Percentiles rank a stretch among this genome's conserved stretches.
Evolutionary conservation across 371 early-diverging fungal species (phyloP).

Genomic region (Apophysomyces trapeziformis): DNA sequence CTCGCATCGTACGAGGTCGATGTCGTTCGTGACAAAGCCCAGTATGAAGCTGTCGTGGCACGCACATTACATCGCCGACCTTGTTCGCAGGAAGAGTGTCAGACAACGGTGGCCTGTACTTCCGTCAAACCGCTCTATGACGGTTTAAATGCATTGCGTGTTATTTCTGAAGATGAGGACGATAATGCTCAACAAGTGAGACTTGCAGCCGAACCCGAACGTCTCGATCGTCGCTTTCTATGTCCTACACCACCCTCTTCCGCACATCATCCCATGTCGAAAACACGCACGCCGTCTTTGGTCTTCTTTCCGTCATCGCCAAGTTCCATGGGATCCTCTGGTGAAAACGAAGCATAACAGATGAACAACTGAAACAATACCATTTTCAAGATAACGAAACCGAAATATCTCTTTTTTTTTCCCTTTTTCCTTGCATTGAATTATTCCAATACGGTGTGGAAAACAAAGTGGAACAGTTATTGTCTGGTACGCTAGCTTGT

Average conservation of each 20-base stretch:
- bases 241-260: constrained; percentile 24
- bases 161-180: constrained; percentile 21
- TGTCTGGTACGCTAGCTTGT: constrained; percentile 6
- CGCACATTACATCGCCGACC: constrained; percentile 29
- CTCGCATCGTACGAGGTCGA: constrained; percentile 17
- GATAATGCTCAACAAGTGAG: background rate
- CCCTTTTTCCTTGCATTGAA: constrained; percentile 5
- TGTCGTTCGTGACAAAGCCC: constrained; percentile 33
- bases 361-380: background rate
- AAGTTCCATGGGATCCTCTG: constrained; percentile 36
- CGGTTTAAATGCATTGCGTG: constrained; percentile 6
- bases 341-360: constrained; percentile 1
- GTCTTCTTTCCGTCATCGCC: constrained; percentile 48
- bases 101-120: background rate
- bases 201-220: constrained; percentile 6
- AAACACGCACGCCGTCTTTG: constrained; percentile 30
- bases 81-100: constrained; percentile 19
- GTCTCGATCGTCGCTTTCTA: constrained; percentile 18
- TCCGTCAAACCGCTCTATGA: constrained; percentile 8
- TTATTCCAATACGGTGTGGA: background rate
- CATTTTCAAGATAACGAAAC: background rate
- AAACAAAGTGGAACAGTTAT: background rate
- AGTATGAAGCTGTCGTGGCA: constrained; percentile 41
- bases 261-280: constrained; percentile 16
- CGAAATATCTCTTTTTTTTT: background rate